Base-by-base conservation (phyloP, 495 filamentous ascomycete species). In the Penicillium subrubescens region DNA sequence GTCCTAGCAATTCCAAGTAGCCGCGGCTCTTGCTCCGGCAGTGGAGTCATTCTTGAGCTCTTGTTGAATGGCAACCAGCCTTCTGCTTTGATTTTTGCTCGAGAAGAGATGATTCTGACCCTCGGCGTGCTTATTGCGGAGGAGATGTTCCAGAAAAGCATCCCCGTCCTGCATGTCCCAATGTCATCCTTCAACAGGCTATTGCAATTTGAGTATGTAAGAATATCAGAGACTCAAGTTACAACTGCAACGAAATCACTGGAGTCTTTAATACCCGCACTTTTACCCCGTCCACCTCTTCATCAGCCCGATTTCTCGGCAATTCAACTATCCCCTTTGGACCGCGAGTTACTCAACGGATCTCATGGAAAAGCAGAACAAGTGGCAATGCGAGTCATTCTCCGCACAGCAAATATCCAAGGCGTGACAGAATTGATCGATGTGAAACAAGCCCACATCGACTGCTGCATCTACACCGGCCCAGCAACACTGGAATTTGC, bases 401-500 rank as follows among this genome's bases (percentile, higher is more conserved):
- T 74, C 5, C 65, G 65, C 0, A 67, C 67, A 27, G 73, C 75
- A 14, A 41, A 31, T 1, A 55, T 76, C 0, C 64, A 65, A 54
- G 67, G 60, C 5, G 71, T 68, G 5, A 66, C 43, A 4, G 35
- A 63, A 14, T 48, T 78, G 7, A 67, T 72, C 12, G 55, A 72
- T 14, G 61, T 74, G 17, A 65, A 66, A 31, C 71, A 70, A 48
- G 72, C 61, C 31, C 75, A 78, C 51, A 67, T 78, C 23, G 75
- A 78, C 53, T 69, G 67, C 17, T 75, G 75, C 57, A 71, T 73
- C 57, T 78, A 78, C 65, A 75, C 71, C 1, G 75, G 75, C 3
- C 71, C 73, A 15, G 75, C 59, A 14, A 65, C 63, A 27, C 39
- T 77, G 12, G 41, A 37, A 10, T 71, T 77, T 39, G 68, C 74